Conservation (phyloP, 1,139 yeast species). For the Lodderomyces jiufengensis region DNA sequence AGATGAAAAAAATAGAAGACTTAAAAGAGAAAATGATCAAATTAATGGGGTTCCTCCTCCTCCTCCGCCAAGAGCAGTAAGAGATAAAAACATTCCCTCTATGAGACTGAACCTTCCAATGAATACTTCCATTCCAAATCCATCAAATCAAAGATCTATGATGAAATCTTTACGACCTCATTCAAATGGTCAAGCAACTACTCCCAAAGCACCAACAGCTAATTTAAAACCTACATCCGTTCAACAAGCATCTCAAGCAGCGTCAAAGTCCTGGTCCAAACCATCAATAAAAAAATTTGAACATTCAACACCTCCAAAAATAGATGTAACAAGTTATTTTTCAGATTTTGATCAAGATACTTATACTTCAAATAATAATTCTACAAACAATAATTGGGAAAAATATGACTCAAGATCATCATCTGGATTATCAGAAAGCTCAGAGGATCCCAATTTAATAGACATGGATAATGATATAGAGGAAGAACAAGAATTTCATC, state of each 20-base stretch:
- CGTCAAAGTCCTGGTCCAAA: conserved; percentile 41
- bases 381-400: conserved; percentile 23
- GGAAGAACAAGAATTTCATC: conserved; percentile 2
- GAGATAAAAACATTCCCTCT: conserved; percentile 25
- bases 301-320: conserved; percentile 5
- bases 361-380: conserved; percentile 6
- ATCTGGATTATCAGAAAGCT: conserved; percentile 13
- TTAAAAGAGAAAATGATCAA: conserved; percentile 10
- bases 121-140: neutral
- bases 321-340: conserved; percentile 18
- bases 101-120: conserved; percentile 17
- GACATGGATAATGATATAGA: conserved; percentile 28
- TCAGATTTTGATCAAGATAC: conserved; percentile 47
- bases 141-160: conserved; percentile 22
- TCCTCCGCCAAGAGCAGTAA: conserved; percentile 12
- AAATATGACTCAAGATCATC: conserved; percentile 19
- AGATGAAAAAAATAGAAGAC: conserved; percentile 33
- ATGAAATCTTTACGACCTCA: conserved; percentile 36
- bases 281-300: conserved; percentile 18
- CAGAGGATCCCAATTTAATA: conserved; percentile 25
- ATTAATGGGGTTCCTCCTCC: conserved; percentile 12
- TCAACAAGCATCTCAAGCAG: conserved; percentile 42
- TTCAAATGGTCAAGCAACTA: conserved; percentile 9
- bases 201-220: conserved; percentile 7
- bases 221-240: conserved; percentile 9